phyloP scores from a whole-genome alignment of 495 filamentous ascomycete genomes.

The Tirmania nivea region DNA sequence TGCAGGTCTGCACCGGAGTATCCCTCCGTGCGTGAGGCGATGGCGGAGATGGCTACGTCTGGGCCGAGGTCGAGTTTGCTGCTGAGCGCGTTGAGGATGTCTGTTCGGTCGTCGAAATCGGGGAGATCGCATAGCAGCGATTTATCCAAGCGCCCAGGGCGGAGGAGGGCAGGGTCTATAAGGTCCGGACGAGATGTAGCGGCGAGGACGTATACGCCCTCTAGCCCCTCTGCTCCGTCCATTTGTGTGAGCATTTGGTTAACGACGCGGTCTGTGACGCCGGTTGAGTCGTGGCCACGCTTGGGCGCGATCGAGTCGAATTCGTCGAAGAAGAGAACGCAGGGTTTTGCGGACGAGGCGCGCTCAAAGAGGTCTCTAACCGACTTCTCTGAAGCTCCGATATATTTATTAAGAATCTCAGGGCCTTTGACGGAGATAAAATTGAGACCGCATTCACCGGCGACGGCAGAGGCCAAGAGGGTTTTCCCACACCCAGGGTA shows the following conservation, averaged over 20 bases:
- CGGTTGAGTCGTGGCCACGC: slow-evolving; percentile 86
- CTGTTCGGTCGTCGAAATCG: slow-evolving; percentile 48
- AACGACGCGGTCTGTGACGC: slow-evolving; percentile 94
- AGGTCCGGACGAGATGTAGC: slow-evolving; percentile 79
- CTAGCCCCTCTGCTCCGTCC: slow-evolving; percentile 90
- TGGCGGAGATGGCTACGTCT: slow-evolving; percentile 33
- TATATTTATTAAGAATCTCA: slow-evolving; percentile 96
- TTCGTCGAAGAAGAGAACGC: slow-evolving; percentile 92
- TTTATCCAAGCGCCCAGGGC: slow-evolving; percentile 83
- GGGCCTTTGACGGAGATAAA: slow-evolving; percentile 97
- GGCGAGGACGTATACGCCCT: slow-evolving; percentile 86
- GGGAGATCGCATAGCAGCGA: slow-evolving; percentile 77
- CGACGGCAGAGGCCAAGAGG: slow-evolving; percentile 75
- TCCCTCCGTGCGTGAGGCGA: slow-evolving; percentile 61
- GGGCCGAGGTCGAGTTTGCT: slow-evolving; percentile 47
- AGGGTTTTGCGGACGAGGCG: slow-evolving; percentile 70
- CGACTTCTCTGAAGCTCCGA: slow-evolving; percentile 84
- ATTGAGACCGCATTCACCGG: slow-evolving; percentile 87
- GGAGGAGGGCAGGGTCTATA: slow-evolving; percentile 77
- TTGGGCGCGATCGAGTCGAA: slow-evolving; percentile 96
- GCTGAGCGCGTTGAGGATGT: slow-evolving; percentile 59
- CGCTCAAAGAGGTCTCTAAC: slow-evolving; percentile 88
- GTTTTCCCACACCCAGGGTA: slow-evolving; percentile 96
- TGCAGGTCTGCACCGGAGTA: slow-evolving; percentile 90
- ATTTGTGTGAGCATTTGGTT: slow-evolving; percentile 96